Evolutionary conservation across 2,329 filamentous ascomycete genomes (phyloP).

Genomic region (Aspergillus brunneoviolaceus): DNA sequence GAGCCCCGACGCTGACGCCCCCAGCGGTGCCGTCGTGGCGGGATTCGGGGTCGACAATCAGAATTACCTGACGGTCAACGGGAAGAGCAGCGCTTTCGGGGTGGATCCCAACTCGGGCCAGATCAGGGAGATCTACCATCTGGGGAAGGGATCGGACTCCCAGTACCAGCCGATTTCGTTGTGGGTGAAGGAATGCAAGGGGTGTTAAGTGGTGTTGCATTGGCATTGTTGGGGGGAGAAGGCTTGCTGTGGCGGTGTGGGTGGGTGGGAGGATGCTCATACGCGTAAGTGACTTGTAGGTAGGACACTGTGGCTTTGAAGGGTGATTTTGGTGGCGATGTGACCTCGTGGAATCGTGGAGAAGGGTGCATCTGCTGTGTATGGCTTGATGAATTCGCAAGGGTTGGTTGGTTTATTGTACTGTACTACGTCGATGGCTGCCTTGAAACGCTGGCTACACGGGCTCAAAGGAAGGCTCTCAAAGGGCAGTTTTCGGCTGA

Average conservation of each 20-base stretch:
- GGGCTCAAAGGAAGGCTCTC: no score
- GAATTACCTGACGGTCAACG: neutral
- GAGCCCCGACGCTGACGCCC: neutral
- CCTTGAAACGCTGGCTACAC: no score
- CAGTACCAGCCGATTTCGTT: neutral
- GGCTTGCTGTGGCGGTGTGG: neutral
- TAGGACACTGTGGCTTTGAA: no score
- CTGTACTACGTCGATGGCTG: no score
- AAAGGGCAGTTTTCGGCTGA: no score
- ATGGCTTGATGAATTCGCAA: no score
- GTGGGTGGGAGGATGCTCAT: no score
- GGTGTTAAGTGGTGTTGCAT: neutral
- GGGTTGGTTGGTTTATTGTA: no score
- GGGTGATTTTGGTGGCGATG: no score
- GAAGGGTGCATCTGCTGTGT: no score
- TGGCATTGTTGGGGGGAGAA: neutral
- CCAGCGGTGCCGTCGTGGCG: constrained; percentile 63
- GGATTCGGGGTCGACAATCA: constrained; percentile 14
- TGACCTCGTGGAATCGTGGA: no score
- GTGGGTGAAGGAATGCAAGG: constrained; percentile 4
- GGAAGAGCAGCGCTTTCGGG: neutral
- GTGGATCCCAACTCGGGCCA: neutral
- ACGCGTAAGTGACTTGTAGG: no score
- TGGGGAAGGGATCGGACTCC: neutral
- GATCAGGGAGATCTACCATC: neutral